Percentiles rank a stretch among this genome's conserved stretches.
Conservation (phyloP, 2,329 filamentous ascomycete genomes). For the Ampelomyces quisqualis region DNA sequence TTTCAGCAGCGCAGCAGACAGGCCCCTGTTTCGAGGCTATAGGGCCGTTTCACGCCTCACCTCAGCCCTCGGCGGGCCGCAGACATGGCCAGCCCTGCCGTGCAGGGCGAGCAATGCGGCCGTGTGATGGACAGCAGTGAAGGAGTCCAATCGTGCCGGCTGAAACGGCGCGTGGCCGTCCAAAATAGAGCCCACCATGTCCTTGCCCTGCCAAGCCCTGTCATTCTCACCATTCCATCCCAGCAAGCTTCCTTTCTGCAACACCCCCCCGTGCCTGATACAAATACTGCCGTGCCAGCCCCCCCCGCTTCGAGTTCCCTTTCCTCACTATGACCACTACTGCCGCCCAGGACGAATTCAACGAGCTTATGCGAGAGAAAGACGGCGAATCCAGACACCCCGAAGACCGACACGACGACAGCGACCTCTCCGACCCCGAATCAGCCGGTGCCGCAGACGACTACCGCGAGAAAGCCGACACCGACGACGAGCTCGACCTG, state of each 20-base stretch:
- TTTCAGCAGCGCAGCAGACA: slow-evolving; percentile 19
- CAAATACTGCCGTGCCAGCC: slow-evolving; percentile 29
- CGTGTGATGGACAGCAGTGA: slow-evolving; percentile 1
- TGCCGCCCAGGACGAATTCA: slow-evolving; percentile 54
- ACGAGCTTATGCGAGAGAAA: slow-evolving; percentile 53
- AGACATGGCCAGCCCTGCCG: slow-evolving; percentile 7
- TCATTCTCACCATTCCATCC: slow-evolving; percentile 4
- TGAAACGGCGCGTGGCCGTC: slow-evolving; percentile 8
- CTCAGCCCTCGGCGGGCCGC: slow-evolving; percentile 19
- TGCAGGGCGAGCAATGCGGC: neutral
- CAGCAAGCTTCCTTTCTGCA: slow-evolving; percentile 9
- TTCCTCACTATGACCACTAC: slow-evolving; percentile 45
- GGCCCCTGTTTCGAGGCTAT: slow-evolving; percentile 26
- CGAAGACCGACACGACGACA: slow-evolving; percentile 57
- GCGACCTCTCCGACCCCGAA: slow-evolving; percentile 59
- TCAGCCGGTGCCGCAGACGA: slow-evolving; percentile 52
- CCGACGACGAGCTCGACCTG: slow-evolving; percentile 50
- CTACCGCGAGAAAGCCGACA: slow-evolving; percentile 63
- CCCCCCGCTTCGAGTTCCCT: slow-evolving; percentile 13
- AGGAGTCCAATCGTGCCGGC: slow-evolving; percentile 7
- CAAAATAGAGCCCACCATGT: slow-evolving; percentile 13
- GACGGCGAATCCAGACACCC: slow-evolving; percentile 47
- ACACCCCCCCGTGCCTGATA: slow-evolving; percentile 12
- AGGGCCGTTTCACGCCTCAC: slow-evolving; percentile 24
- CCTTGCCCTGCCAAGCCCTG: slow-evolving; percentile 14